phyloP scores from a whole-genome alignment of 495 filamentous ascomycete genomes.

The Schizothecium vesticola region DNA sequence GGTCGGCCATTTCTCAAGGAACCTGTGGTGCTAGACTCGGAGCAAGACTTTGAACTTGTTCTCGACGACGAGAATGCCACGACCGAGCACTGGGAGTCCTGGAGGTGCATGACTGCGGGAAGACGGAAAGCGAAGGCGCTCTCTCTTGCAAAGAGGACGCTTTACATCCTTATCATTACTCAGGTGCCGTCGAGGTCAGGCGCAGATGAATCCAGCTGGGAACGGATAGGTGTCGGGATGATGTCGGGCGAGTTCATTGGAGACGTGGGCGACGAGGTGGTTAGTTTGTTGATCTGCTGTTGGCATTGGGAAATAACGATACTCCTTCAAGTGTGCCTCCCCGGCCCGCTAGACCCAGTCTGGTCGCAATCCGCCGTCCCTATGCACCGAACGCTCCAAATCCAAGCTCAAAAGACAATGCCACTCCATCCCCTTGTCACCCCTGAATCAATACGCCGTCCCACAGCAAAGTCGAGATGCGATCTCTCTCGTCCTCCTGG shows the following conservation, averaged over 20 bases:
- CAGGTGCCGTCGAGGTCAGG: not conserved
- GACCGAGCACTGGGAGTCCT: not conserved
- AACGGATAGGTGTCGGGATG: not conserved
- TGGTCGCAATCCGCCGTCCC: no score
- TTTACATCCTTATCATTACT: not conserved
- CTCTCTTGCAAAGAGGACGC: not conserved
- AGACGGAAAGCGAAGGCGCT: not conserved
- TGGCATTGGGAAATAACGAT: not conserved
- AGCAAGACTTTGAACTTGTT: not conserved
- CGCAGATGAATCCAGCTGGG: not conserved
- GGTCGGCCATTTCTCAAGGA: not conserved
- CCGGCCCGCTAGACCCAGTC: no score
- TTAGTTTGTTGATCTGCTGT: not conserved
- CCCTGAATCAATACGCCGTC: conserved; percentile 10
- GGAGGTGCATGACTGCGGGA: not conserved
- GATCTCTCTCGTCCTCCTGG: not conserved
- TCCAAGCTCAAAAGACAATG: not conserved
- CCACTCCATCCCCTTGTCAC: not conserved
- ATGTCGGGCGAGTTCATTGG: not conserved
- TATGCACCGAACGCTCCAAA: not conserved
- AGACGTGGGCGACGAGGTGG: not conserved
- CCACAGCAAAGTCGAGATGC: conserved; percentile 5
- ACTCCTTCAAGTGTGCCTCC: not conserved
- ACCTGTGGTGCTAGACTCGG: not conserved
- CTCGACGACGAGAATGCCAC: not conserved